Evolutionary conservation across 2,329 filamentous ascomycete species (phyloP).

Genomic region (Fusarium poae): DNA sequence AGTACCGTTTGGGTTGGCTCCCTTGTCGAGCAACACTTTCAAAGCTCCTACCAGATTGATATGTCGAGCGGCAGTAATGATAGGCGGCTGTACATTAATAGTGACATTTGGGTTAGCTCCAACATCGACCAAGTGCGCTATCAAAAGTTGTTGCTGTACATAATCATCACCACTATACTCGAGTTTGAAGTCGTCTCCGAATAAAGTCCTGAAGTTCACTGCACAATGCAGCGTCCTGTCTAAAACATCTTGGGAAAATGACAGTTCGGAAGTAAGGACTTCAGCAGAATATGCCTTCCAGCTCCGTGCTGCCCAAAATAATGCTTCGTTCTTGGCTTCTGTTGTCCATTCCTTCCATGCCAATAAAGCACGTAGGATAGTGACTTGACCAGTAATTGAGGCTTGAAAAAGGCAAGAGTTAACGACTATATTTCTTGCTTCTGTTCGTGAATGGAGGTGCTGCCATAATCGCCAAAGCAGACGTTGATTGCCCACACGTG

Average conservation of each 20-base stretch:
- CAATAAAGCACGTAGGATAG: neutral
- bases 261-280: neutral
- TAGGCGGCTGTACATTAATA: neutral
- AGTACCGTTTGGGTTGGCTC: neutral
- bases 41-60: neutral
- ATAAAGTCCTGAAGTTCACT: neutral
- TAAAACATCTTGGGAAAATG: neutral
- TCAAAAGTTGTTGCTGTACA: neutral
- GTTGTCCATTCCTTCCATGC: neutral
- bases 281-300: neutral
- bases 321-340: neutral
- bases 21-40: neutral
- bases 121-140: neutral
- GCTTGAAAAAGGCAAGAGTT: neutral
- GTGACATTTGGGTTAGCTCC: neutral
- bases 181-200: neutral
- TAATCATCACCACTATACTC: slow-evolving; percentile 3
- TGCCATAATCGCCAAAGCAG: neutral
- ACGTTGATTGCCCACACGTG: neutral
- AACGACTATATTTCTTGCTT: neutral
- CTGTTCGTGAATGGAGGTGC: neutral
- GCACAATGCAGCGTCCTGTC: neutral
- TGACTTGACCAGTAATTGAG: neutral
- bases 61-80: neutral
- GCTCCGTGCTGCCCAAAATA: neutral